Conservation (phyloP, 345 rosid species). For the Durio zibethinus region DNA sequence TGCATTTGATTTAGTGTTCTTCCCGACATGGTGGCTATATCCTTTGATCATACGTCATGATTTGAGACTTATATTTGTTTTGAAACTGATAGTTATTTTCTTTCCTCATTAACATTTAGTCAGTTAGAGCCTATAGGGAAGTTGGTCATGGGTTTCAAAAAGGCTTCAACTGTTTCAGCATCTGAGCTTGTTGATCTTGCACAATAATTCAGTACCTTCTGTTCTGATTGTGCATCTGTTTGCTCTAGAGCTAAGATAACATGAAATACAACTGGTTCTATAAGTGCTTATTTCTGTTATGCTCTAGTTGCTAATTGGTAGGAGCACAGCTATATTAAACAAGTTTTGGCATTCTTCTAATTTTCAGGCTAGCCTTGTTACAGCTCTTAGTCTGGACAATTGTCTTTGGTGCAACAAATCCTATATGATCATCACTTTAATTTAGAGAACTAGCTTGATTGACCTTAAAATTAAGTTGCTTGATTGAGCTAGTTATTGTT, state of each 20-base stretch:
- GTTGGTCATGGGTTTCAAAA: slow-evolving; percentile 90
- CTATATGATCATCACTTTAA: slow-evolving; percentile 80
- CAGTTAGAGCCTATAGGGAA: slow-evolving; percentile 92
- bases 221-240: slow-evolving; percentile 5
- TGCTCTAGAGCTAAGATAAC: not conserved
- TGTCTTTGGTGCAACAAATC: slow-evolving; percentile 96
- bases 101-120: slow-evolving; percentile 77
- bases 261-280: not conserved
- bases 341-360: slow-evolving; percentile 7
- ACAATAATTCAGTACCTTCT: not conserved
- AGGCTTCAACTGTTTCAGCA: slow-evolving; percentile 62
- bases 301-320: slow-evolving; percentile 11
- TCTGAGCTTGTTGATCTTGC: slow-evolving; percentile 72
- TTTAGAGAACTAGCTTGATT: slow-evolving; percentile 12
- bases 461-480: not conserved
- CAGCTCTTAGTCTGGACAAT: slow-evolving; percentile 80
- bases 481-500: slow-evolving; percentile 8
- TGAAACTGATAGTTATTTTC: slow-evolving; percentile 30
- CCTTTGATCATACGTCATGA: slow-evolving; percentile 10
- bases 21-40: slow-evolving; percentile 11
- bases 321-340: slow-evolving; percentile 9
- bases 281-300: not conserved
- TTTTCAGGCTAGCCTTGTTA: slow-evolving; percentile 93
- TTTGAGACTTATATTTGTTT: slow-evolving; percentile 13
- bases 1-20: slow-evolving; percentile 17